A percentile compares a stretch with the other conserved stretches of the same genome.
Conservation (phyloP, 1,284 basidiomycete genomes). For the Sparassis latifolia region DNA sequence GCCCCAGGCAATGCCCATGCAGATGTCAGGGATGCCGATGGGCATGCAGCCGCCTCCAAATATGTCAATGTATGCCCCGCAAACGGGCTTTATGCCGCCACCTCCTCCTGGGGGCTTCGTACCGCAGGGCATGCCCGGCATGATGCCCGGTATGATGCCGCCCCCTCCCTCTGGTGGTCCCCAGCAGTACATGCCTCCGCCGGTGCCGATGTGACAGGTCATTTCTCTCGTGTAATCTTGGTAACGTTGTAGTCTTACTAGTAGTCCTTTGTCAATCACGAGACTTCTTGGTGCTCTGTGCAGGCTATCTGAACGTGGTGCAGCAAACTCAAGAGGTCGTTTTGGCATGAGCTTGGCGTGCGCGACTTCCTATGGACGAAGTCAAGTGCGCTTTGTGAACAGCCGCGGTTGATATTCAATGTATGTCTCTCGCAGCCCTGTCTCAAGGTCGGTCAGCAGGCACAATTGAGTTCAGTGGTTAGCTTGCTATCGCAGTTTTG, state of each 20-base stretch:
- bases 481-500: too few relatives aligned
- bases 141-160: constrained; percentile 27
- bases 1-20: constrained; percentile 34
- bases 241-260: constrained; percentile 12
- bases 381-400: too few relatives aligned
- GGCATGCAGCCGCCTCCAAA: constrained; percentile 34
- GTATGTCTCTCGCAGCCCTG: too few relatives aligned
- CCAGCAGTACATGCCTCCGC: constrained; percentile 19
- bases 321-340: too few relatives aligned
- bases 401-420: too few relatives aligned
- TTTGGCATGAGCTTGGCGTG: too few relatives aligned
- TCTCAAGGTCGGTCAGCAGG: too few relatives aligned
- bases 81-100: constrained; percentile 42
- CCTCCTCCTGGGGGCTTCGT: constrained; percentile 57
- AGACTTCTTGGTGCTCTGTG: too few relatives aligned
- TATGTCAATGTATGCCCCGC: constrained; percentile 18
- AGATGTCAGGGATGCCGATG: constrained; percentile 33
- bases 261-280: too few relatives aligned
- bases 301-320: too few relatives aligned
- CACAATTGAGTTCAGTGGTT: too few relatives aligned
- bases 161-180: constrained; percentile 23
- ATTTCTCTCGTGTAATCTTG: constrained; percentile 7
- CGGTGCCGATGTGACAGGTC: constrained; percentile 14
- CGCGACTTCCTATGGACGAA: too few relatives aligned
- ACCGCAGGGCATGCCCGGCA: constrained; percentile 29